These are phyloP conservation scores for Globisporangium abappressorium DNA, from an alignment of 352 stramenopile species.

Conservation along the genomic window DNA sequence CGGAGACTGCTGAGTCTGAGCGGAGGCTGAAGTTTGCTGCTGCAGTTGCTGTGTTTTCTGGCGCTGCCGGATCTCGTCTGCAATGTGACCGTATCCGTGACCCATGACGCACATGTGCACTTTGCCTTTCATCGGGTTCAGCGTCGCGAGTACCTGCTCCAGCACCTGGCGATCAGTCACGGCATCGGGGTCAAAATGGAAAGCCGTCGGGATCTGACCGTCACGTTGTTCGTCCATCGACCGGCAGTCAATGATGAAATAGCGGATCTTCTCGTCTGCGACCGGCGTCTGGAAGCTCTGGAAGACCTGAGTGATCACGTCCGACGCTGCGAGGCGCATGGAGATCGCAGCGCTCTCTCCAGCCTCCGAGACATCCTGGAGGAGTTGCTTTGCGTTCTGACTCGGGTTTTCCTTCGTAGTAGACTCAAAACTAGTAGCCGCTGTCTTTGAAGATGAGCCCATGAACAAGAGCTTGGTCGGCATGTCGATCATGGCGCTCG, in stretches of 20 bases:
- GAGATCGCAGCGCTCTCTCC: slow-evolving; percentile 46
- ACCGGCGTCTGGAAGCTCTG: slow-evolving; percentile 52
- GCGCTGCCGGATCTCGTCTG: slow-evolving; percentile 48
- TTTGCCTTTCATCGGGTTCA: slow-evolving; percentile 56
- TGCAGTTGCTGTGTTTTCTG: slow-evolving; percentile 10
- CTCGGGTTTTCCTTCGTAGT: slow-evolving; percentile 21
- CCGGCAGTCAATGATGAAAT: slow-evolving; percentile 80
- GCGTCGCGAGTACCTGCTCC: slow-evolving; percentile 62
- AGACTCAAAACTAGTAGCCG: neutral
- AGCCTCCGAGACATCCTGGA: slow-evolving; percentile 56
- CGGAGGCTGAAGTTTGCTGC: slow-evolving; percentile 9
- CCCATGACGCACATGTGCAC: slow-evolving; percentile 83
- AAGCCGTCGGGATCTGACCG: slow-evolving; percentile 72
- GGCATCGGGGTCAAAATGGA: slow-evolving; percentile 69
- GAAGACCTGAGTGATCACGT: slow-evolving; percentile 74
- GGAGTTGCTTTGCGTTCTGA: slow-evolving; percentile 41
- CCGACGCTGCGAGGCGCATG: slow-evolving; percentile 49
- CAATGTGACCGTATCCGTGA: slow-evolving; percentile 68
- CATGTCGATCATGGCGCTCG: slow-evolving; percentile 70
- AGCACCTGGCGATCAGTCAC: slow-evolving; percentile 49
- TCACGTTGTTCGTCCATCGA: slow-evolving; percentile 32
- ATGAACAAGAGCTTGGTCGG: slow-evolving; percentile 57
- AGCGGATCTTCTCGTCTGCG: slow-evolving; percentile 46
- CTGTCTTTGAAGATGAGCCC: slow-evolving; percentile 21
- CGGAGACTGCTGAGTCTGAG: slow-evolving; percentile 21